These are phyloP conservation scores for Zygnema circumcarinatum DNA, from an alignment of 139 green algal species.

Conservation along the genomic window DNA sequence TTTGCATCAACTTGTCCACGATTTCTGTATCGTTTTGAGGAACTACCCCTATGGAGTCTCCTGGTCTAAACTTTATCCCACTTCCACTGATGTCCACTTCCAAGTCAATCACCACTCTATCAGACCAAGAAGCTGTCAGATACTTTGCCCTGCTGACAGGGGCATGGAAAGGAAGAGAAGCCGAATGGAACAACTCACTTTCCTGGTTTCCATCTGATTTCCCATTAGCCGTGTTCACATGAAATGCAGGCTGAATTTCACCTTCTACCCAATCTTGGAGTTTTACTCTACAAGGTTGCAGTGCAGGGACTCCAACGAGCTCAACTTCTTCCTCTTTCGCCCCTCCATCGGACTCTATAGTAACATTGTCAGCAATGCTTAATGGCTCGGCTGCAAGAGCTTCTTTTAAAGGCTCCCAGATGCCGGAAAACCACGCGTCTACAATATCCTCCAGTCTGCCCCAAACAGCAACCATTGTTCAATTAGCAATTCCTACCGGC, in stretches of 20 bases:
- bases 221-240: too few species aligned
- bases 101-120: conserved; percentile 81
- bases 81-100: conserved; percentile 77
- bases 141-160: conserved; percentile 8
- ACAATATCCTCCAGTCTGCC: conserved; percentile 68
- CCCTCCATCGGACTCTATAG: too few species aligned
- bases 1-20: conserved; percentile 70
- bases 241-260: too few species aligned
- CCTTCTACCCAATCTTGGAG: neutral
- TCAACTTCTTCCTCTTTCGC: conserved; percentile 37
- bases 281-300: conserved; percentile 58
- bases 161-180: conserved; percentile 1
- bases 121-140: conserved; percentile 48
- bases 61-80: conserved; percentile 76
- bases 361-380: too few species aligned
- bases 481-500: neutral
- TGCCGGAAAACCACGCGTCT: conserved; percentile 80
- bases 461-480: neutral
- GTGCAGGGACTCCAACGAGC: conserved; percentile 73
- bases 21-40: conserved; percentile 74
- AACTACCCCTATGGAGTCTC: conserved; percentile 86
- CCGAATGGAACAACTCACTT: neutral
- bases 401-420: conserved; percentile 74
- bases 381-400: conserved; percentile 14
- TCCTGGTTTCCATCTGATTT: too few species aligned